These are phyloP conservation scores for Lentinula boryana DNA, from an alignment of 768 basidiomycete species.

Conservation along the genomic window DNA sequence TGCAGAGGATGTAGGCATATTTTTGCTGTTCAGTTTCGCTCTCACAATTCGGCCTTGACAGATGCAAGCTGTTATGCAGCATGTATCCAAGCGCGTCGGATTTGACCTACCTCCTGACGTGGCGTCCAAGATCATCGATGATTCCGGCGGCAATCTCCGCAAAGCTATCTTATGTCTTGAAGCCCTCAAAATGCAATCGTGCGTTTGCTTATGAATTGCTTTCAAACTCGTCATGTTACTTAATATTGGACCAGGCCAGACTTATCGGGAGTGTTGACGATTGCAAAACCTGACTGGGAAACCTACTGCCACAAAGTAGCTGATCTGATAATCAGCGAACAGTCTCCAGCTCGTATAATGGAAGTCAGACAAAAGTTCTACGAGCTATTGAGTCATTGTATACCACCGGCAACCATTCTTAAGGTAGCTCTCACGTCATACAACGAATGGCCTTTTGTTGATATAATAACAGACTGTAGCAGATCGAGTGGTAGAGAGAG, in stretches of 20 bases:
- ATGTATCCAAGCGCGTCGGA: conserved; percentile 74
- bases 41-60: conserved; percentile 22
- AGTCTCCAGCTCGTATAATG: conserved; percentile 84
- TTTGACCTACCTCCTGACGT: conserved; percentile 80
- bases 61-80: conserved; percentile 76
- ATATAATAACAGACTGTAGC: conserved; percentile 71
- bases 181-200: conserved; percentile 97
- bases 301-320: conserved; percentile 91
- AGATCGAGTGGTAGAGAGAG: conserved; percentile 77
- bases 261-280: conserved; percentile 67
- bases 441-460: neutral
- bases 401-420: conserved; percentile 86
- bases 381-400: conserved; percentile 93
- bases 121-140: conserved; percentile 66
- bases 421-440: conserved; percentile 50
- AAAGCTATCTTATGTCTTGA: conserved; percentile 94
- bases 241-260: conserved; percentile 52
- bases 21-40: neutral
- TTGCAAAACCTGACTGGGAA: conserved; percentile 99
- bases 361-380: conserved; percentile 92
- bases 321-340: conserved; percentile 84
- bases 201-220: conserved; percentile 19
- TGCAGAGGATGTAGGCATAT: conserved; percentile 55
- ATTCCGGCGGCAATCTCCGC: conserved; percentile 85
- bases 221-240: neutral